Conservation (phyloP, 2,329 filamentous ascomycete genomes). For the Dothistroma septosporum region DNA sequence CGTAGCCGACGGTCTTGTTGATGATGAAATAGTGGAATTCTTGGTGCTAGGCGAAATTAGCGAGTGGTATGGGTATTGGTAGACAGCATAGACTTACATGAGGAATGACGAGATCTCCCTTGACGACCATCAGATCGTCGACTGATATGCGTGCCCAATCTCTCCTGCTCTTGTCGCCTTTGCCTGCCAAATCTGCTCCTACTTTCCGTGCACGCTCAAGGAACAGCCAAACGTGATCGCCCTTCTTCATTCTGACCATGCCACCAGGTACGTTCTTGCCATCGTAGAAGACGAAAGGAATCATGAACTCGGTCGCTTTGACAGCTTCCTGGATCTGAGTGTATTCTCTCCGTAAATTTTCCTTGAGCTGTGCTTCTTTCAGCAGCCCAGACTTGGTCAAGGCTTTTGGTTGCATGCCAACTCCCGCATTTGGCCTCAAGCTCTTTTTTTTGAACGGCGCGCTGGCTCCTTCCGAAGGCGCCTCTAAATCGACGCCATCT, state of each 20-base stretch:
- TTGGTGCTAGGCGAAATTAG: constrained; percentile 64
- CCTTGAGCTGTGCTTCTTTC: constrained; percentile 72
- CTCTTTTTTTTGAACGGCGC: constrained; percentile 37
- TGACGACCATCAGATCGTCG: constrained; percentile 90
- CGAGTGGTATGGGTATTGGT: neutral
- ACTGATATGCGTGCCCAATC: constrained; percentile 93
- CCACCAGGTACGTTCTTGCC: constrained; percentile 86
- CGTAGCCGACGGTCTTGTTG: constrained; percentile 72
- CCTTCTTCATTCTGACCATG: constrained; percentile 81
- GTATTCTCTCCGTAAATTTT: constrained; percentile 74
- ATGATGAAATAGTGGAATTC: constrained; percentile 97
- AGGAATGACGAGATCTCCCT: constrained; percentile 85
- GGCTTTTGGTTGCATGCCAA: constrained; percentile 65
- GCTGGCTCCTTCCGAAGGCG: constrained; percentile 8
- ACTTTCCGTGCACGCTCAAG: constrained; percentile 88
- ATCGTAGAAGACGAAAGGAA: constrained; percentile 97
- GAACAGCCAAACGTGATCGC: constrained; percentile 88
- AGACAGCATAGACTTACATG: constrained; percentile 61
- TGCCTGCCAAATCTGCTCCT: constrained; percentile 74
- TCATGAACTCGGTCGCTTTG: constrained; percentile 80
- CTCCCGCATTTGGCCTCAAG: constrained; percentile 59
- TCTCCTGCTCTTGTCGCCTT: constrained; percentile 60
- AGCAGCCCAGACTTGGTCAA: constrained; percentile 72
- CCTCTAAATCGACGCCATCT: constrained; percentile 18
- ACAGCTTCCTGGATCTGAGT: constrained; percentile 76